Conservation (phyloP, 768 basidiomycete genomes). For the Termitomyces bulborhizus region DNA sequence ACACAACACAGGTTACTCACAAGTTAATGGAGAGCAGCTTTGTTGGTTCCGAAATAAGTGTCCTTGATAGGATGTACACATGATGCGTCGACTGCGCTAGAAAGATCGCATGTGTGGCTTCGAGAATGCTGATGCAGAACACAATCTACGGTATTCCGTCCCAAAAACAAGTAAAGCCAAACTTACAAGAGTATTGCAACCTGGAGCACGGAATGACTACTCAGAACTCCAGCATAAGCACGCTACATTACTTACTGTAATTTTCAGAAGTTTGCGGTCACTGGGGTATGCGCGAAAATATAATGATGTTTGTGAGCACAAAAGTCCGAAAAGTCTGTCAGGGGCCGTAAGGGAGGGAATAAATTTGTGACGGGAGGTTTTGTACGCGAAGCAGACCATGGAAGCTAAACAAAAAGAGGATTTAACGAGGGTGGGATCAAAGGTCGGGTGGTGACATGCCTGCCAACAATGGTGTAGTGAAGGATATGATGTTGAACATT, state of each 20-base stretch:
- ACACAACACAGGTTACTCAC: background rate
- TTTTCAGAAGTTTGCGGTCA: background rate
- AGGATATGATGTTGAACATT: background rate
- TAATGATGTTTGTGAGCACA: background rate
- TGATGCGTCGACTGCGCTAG: background rate
- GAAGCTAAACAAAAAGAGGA: background rate
- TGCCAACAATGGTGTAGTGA: background rate
- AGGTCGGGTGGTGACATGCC: background rate
- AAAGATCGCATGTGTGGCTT: background rate
- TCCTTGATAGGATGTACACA: background rate
- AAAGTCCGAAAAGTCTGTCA: background rate
- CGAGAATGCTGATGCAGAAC: background rate
- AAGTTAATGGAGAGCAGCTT: background rate
- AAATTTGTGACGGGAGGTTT: background rate
- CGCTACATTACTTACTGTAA: background rate
- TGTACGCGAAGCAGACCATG: background rate
- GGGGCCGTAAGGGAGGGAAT: background rate
- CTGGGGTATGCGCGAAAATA: background rate
- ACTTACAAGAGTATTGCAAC: background rate
- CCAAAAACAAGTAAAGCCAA: background rate
- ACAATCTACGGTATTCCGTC: background rate
- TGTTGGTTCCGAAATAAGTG: background rate
- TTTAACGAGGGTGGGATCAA: background rate
- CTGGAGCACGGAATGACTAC: background rate
- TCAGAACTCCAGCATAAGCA: background rate